Base-by-base conservation (phyloP, 257 asterid genomes). In the Agastache rugosa region DNA sequence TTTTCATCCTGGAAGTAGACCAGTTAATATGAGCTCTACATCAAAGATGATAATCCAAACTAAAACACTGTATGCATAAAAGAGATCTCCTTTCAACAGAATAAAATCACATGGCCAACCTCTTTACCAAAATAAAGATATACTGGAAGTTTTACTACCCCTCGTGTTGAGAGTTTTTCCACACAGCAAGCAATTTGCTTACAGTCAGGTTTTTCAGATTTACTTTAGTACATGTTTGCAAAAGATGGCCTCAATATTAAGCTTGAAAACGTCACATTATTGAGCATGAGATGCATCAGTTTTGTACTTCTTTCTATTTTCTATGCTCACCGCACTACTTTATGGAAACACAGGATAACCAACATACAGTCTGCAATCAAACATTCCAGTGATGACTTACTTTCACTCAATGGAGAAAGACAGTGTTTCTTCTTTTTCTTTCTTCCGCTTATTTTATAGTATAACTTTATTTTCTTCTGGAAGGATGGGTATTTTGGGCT, bases 1-100 rank as follows among this genome's bases (percentile, higher is more conserved):
- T 88, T 79, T 66, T 89, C 98, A 77, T 91, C 98, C 98, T 95
- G 73, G 42, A 67, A 34, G 62, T 20, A 42, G 14, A 55, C 63
- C 68, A 75, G 68, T 66, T 55, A 54, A 55, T 19, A 29, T 19
- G 44, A 42, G 72, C 50, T 65, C 25, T 41, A 41, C 4, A 55
- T 56, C 72, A 68, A 69, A 63, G 45, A 31, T 54, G 34, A 72
- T 31, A 31, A 54, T 51, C 17, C 60, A 25, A 12, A 72, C 23
- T 37, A 31, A 35, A 59, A 23, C 34, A 81, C 39, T 60, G 55
- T 25, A 69, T 56, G 20, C 62, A 44, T 19, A 50, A n/a, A 20
- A 17, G 44, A 45, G 65, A 61, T 68, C 47, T 65, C 72, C 50
- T 8, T 62, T 15, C 17, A 23, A 50, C 19, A 71, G 59, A 47